A percentile compares a stretch with the other conserved stretches of the same genome.
phyloP scores from a whole-genome alignment of 768 basidiomycete genomes.

The Hydnum rufescens region DNA sequence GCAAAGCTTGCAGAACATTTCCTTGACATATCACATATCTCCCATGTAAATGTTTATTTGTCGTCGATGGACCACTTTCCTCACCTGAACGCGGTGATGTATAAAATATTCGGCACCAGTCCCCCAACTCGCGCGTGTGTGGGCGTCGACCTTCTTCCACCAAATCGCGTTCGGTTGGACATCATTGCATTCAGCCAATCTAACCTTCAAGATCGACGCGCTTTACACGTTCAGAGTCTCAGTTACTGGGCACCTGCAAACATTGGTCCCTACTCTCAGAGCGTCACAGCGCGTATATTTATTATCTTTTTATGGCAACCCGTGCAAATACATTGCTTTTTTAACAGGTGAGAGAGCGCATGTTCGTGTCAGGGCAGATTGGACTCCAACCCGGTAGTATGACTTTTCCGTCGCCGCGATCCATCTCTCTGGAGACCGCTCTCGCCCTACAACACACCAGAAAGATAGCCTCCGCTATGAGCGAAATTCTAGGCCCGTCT shows the following conservation, averaged over 20 bases:
- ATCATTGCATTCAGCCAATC: slow-evolving; percentile 46
- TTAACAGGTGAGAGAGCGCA: slow-evolving; percentile 42
- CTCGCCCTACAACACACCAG: slow-evolving; percentile 63
- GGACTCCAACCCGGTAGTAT: slow-evolving; percentile 65
- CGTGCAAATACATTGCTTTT: not conserved
- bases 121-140: slow-evolving; percentile 95
- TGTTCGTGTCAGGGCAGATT: slow-evolving; percentile 94
- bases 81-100: slow-evolving; percentile 57
- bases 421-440: slow-evolving; percentile 43
- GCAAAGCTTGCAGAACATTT: not conserved
- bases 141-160: slow-evolving; percentile 44
- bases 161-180: slow-evolving; percentile 46
- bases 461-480: slow-evolving; percentile 43
- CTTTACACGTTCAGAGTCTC: slow-evolving; percentile 83
- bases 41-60: slow-evolving; percentile 67
- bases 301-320: not conserved
- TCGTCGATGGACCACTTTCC: slow-evolving; percentile 67
- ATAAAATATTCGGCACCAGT: slow-evolving; percentile 67
- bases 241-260: slow-evolving; percentile 99
- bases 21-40: slow-evolving; percentile 36
- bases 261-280: slow-evolving; percentile 96
- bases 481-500: slow-evolving; percentile 24
- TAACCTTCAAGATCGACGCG: slow-evolving; percentile 30
- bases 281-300: slow-evolving; percentile 41
- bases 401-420: slow-evolving; percentile 38